Percentiles rank a stretch among this genome's conserved stretches.
phyloP scores from a whole-genome alignment of 2,329 filamentous ascomycete species.

The Aspergillus ochraceus region DNA sequence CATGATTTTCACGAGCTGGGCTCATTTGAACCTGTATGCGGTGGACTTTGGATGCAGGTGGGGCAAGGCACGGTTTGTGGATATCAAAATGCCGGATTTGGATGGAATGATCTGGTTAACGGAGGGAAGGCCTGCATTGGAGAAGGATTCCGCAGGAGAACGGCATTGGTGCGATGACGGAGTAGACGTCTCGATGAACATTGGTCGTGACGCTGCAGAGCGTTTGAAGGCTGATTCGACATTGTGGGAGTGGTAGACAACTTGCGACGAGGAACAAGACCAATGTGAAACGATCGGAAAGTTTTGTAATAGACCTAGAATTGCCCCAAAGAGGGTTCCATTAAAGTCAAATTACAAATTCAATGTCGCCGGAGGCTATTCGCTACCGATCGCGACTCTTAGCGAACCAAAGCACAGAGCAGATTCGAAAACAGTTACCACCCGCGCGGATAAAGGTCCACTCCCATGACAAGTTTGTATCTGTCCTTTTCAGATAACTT shows the following conservation, averaged over 20 bases:
- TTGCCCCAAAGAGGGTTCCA: too few relatives aligned
- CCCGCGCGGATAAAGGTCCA: constrained; percentile 6
- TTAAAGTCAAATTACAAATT: neutral
- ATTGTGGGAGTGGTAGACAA: neutral
- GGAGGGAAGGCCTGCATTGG: neutral
- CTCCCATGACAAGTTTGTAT: constrained; percentile 5
- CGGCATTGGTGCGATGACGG: neutral
- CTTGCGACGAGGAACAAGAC: too few relatives aligned
- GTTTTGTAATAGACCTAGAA: too few relatives aligned
- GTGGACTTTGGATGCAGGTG: neutral
- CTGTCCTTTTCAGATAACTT: neutral
- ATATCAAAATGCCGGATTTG: neutral
- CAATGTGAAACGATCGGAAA: too few relatives aligned
- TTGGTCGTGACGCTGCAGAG: neutral
- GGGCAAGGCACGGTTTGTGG: neutral
- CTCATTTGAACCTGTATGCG: neutral
- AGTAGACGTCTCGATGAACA: neutral
- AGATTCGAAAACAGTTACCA: neutral
- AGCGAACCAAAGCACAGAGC: neutral
- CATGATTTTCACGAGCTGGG: neutral
- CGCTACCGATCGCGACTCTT: neutral
- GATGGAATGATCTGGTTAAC: constrained; percentile 2
- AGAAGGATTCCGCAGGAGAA: neutral
- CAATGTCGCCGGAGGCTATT: too few relatives aligned
- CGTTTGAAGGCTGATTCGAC: neutral